Evolutionary conservation across 1,139 yeast species (phyloP), one percentile per base, ranked within the genome.

Genomic region (Saccharomycopsis hybrid): DNA sequence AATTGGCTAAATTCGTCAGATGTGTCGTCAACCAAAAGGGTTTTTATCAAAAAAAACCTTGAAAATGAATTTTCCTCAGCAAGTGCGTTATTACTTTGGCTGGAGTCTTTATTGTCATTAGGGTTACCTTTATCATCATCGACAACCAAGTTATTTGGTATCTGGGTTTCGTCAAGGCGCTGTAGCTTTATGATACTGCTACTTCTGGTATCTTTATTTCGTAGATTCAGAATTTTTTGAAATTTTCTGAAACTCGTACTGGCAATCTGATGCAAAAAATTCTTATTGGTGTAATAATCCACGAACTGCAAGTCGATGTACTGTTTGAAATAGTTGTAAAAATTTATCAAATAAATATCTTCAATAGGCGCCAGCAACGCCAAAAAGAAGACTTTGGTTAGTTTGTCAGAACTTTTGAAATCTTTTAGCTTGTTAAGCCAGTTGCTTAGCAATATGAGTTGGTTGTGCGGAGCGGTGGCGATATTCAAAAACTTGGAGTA

Each of bases 401-500:
- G 68, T 41, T 58, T 60, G 0, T 66, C 65, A 0, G 74, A 63
- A 30, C 65, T 53, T 9, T 56, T 59, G 56, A 67, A 69, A 48
- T 71, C 69, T 18, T 63, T 71, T 49, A 66, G 59, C 38, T 65
- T 63, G 51, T 64, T 71, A 54, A 68, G 72, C 62, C 69, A 80
- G 58, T 70, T 79, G 57, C 68, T 67, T 72, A 74, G 80, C 54
- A 82, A 73, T 51, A 62, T 71, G 60, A 76, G 58, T 54, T 58
- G 68, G 66, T 56, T 64, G 25, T 64, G 65, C 18, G 66, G 65
- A 1, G 71, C 65, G 8, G 75, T 68, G 37, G 76, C 84, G 18
- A 83, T 76, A 56, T 77, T 76, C 53, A 83, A 75, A 59, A 84
- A 82, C 62, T 83, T 83, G 27, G 80, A 69, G 62, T 81, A 83